A percentile compares a stretch with the other conserved stretches of the same genome.
phyloP scores from a whole-genome alignment of 306 rosid species.

The Fragaria iinumae region DNA sequence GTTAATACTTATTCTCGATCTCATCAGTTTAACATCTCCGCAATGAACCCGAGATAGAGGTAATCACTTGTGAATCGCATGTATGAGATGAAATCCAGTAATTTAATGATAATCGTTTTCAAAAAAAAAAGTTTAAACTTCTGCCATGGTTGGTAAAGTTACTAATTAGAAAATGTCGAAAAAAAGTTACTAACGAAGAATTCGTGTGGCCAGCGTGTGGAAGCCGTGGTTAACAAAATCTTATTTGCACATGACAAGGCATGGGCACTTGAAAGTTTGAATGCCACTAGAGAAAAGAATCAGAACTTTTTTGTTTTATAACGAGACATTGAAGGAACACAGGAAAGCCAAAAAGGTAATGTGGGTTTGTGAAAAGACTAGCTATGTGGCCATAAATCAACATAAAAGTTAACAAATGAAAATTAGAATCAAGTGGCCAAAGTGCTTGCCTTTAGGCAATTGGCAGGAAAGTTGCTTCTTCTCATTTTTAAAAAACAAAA shows the following conservation, averaged over 20 bases:
- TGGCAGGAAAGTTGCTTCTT: constrained; percentile 18
- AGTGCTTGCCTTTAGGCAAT: constrained; percentile 45
- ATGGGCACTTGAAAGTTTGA: background rate
- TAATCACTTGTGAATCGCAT: too few species aligned
- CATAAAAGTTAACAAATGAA: constrained; percentile 13
- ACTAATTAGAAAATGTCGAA: too few species aligned
- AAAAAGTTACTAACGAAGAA: background rate
- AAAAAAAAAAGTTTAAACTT: too few species aligned
- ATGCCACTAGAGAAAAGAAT: constrained; percentile 12
- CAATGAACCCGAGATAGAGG: too few species aligned
- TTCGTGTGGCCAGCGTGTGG: background rate
- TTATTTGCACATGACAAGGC: constrained; percentile 4
- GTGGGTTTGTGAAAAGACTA: constrained; percentile 14
- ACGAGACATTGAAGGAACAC: constrained; percentile 10
- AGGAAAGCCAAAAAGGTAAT: constrained; percentile 8
- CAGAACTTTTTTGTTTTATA: background rate
- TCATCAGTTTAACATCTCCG: background rate
- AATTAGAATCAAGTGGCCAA: constrained; percentile 39
- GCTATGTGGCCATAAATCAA: constrained; percentile 39
- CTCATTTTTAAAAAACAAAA: background rate
- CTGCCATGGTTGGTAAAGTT: too few species aligned
- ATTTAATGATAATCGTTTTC: too few species aligned
- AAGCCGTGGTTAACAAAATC: constrained; percentile 1
- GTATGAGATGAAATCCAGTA: too few species aligned
- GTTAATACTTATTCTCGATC: background rate